These are phyloP conservation scores for Termitomyces sp. DNA, from an alignment of 768 basidiomycete species.

Conservation along the genomic window DNA sequence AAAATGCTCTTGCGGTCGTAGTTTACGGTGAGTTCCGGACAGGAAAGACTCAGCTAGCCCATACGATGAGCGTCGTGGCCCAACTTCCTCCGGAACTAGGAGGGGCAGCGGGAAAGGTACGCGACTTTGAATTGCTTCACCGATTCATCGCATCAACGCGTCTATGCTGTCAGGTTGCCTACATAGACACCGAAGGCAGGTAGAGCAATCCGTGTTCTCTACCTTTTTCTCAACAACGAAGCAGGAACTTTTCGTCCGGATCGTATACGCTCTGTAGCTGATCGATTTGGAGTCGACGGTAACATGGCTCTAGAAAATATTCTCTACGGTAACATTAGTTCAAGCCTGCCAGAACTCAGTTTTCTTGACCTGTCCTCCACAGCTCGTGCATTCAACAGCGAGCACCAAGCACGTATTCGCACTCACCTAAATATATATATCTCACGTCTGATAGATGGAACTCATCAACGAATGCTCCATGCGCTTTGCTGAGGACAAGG, in stretches of 20 bases:
- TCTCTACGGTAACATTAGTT: constrained; percentile 61
- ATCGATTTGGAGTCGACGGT: constrained; percentile 91
- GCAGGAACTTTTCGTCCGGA: constrained; percentile 94
- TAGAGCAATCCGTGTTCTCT: not conserved
- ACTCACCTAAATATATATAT: not conserved
- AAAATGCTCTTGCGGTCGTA: constrained; percentile 26
- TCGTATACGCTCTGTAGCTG: constrained; percentile 86
- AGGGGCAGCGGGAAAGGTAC: constrained; percentile 84
- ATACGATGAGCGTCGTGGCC: constrained; percentile 89
- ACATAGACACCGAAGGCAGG: constrained; percentile 83
- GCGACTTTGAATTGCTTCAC: constrained; percentile 3
- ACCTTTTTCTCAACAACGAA: constrained; percentile 14
- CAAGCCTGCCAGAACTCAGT: not conserved
- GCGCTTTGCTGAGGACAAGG: constrained; percentile 87
- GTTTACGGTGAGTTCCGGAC: constrained; percentile 97
- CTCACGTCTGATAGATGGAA: constrained; percentile 61
- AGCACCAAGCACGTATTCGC: constrained; percentile 67
- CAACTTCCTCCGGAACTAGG: constrained; percentile 90
- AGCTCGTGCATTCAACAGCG: constrained; percentile 91
- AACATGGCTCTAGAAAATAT: constrained; percentile 87
- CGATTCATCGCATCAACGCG: not conserved
- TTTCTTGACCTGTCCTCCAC: constrained; percentile 11
- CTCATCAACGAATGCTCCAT: constrained; percentile 86
- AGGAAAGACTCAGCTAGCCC: constrained; percentile 93
- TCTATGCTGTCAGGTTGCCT: constrained; percentile 60